Base-by-base conservation (phyloP, 2,329 filamentous ascomycete genomes). In the Venturiaceae sp. region DNA sequence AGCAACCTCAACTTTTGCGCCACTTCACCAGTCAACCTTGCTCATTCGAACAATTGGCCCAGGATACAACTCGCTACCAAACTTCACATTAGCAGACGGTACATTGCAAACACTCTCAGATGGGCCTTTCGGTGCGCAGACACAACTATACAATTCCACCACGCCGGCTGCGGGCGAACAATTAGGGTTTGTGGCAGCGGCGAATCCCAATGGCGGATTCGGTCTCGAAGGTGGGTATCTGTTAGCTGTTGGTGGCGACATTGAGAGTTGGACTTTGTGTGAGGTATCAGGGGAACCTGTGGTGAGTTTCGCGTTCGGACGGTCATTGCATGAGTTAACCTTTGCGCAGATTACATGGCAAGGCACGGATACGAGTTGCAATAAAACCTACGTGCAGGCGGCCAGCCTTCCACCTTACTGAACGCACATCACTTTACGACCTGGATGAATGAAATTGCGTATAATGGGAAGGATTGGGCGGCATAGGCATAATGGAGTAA, bases 221-320 rank as follows among this genome's bases (percentile, higher is more conserved):
- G 68, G 58, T 58, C 55, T 75, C 58, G 60, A 66, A 55, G 63
- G 64, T 14, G 73, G 69, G 33, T 74, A 72, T 60, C 56, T 75
- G 28, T 46, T 75, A 37, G 70, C 66, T 1, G 71, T 74, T 23
- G 65, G 66, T 53, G 72, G 69, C 0, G 60, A 68, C 54, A 68
- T 57, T 11, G 64, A 67, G 54, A 72, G 72, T 0, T 75, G 72
- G 73, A 72, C 65, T 47, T 64, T 75, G 41, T 76, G 73, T 57
- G 60, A 66, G 21, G 71, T 68, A 2, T 60, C 63, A 7, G 65
- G 63, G 16, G 62, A 67, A 60, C 61, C 62, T 9, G 70, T 74
- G 53, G 65, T 75, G 62, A 66, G 68, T 67, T 47, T 23, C 34
- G 41, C 32, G 1, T 55, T n/a, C 23, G 52, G 26, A 6, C 34